A percentile compares a stretch with the other conserved stretches of the same genome.
These are phyloP conservation scores for Aspergillus conjunctus DNA, from an alignment of 495 filamentous ascomycete species.

Conservation along the genomic window DNA sequence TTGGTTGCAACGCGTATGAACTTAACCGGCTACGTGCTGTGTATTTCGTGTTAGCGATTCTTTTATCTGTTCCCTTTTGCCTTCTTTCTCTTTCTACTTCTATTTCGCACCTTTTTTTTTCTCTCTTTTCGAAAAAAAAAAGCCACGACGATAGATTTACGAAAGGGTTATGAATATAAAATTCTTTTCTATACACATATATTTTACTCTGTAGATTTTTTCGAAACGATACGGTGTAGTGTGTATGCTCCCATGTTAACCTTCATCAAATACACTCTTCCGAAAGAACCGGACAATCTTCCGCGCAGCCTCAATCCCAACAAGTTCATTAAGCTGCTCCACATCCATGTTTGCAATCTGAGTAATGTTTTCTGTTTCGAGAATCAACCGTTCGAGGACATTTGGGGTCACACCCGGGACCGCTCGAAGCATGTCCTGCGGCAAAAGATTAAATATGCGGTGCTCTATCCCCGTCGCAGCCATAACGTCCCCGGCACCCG, in stretches of 20 bases:
- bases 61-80: constrained; percentile 42
- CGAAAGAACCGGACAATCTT: constrained; percentile 84
- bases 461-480: constrained; percentile 54
- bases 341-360: constrained; percentile 87
- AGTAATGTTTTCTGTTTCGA: constrained; percentile 73
- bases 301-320: constrained; percentile 79
- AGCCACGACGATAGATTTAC: constrained; percentile 46
- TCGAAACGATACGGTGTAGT: constrained; percentile 4
- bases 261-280: constrained; percentile 69
- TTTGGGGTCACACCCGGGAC: constrained; percentile 86
- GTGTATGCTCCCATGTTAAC: constrained; percentile 13
- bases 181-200: constrained; percentile 11
- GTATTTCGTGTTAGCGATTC: constrained; percentile 35
- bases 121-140: constrained; percentile 26
- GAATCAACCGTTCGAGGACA: constrained; percentile 67
- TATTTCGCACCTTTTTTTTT: constrained; percentile 31
- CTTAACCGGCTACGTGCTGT: constrained; percentile 34
- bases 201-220: constrained; percentile 5
- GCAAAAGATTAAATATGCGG: constrained; percentile 62
- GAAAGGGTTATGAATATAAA: constrained; percentile 47
- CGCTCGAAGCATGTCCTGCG: constrained; percentile 83
- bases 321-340: constrained; percentile 67
- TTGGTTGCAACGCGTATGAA: constrained; percentile 38
- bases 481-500: constrained; percentile 62
- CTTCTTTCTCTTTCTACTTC: constrained; percentile 43